phyloP scores from a whole-genome alignment of 75 land plant genomes.

The Sequoiadendron giganteum region DNA sequence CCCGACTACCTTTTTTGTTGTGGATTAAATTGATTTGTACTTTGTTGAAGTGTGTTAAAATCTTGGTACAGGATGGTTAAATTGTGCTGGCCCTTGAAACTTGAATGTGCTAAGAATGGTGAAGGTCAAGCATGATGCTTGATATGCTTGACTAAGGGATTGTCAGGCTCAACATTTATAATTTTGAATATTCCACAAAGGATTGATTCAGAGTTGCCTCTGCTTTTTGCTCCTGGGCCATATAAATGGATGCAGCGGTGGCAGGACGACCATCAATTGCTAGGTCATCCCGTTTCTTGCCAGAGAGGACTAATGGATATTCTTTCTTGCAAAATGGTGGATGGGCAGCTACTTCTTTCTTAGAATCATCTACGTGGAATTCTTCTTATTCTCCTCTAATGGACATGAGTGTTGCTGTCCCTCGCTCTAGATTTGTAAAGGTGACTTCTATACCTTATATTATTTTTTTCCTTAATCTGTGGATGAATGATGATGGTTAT shows the following conservation, averaged over 20 bases:
- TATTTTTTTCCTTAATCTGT: not conserved
- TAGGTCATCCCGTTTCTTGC: conserved; percentile 9
- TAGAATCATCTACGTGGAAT: conserved; percentile 36
- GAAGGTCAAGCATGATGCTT: not conserved
- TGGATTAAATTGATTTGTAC: not conserved
- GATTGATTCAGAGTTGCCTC: conserved; percentile 5
- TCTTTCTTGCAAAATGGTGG: conserved; percentile 19
- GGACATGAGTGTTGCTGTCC: conserved; percentile 31
- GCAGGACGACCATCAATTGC: conserved; percentile 6
- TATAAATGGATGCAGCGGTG: conserved; percentile 13
- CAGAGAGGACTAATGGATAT: conserved; percentile 9
- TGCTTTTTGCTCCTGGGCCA: not conserved
- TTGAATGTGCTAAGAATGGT: not conserved
- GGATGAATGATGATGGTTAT: conserved; percentile 8
- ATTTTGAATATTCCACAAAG: not conserved
- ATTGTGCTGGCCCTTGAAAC: not conserved
- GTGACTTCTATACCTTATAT: conserved; percentile 14
- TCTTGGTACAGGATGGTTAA: not conserved
- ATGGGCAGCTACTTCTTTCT: conserved; percentile 37
- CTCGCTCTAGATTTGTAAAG: conserved; percentile 36
- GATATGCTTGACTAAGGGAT: not conserved
- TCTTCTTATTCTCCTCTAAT: conserved; percentile 32
- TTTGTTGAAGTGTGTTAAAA: not conserved
- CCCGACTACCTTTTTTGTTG: not conserved
- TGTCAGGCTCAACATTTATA: not conserved